Evolutionary conservation across 1,139 yeast genomes (phyloP).

Genomic region (Chernovozyma sophiae-reginae): DNA sequence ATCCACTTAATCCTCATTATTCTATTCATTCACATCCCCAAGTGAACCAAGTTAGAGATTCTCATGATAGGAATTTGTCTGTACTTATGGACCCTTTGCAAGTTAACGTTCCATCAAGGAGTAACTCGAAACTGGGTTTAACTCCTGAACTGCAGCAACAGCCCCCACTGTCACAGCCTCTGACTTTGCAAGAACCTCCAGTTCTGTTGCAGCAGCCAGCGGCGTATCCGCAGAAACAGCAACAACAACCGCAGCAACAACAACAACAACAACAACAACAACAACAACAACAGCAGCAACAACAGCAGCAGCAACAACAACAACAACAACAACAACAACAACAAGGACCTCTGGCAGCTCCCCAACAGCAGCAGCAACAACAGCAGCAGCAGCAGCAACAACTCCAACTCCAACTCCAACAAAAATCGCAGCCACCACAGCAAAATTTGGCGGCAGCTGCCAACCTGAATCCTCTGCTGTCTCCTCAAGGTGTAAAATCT

Average conservation of each 20-base stretch:
- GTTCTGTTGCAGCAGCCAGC: constrained; percentile 4
- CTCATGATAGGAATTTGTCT: constrained; percentile 20
- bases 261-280: background rate
- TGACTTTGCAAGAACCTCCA: constrained; percentile 1
- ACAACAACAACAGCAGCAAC: constrained; percentile 1
- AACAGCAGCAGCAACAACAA: background rate
- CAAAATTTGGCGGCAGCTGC: too few species aligned
- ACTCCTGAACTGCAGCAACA: constrained; percentile 4
- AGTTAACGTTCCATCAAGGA: constrained; percentile 21
- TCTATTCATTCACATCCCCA: constrained; percentile 19
- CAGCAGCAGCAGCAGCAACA: too few species aligned
- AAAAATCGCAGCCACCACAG: too few species aligned
- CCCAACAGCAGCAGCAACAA: too few species aligned
- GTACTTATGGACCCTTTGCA: constrained; percentile 35
- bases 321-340: background rate
- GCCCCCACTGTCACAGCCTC: constrained; percentile 4
- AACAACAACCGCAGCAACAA: background rate
- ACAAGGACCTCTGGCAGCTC: background rate
- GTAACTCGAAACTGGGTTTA: constrained; percentile 9
- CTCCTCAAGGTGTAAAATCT: constrained; percentile 1
- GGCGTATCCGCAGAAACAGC: constrained; percentile 2
- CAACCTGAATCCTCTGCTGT: constrained; percentile 2
- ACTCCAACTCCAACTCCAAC: too few species aligned
- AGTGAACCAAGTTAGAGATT: constrained; percentile 3
- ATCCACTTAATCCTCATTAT: constrained; percentile 37